Conservation (phyloP, 495 filamentous ascomycete genomes). For the Penicillium cataractarum region DNA sequence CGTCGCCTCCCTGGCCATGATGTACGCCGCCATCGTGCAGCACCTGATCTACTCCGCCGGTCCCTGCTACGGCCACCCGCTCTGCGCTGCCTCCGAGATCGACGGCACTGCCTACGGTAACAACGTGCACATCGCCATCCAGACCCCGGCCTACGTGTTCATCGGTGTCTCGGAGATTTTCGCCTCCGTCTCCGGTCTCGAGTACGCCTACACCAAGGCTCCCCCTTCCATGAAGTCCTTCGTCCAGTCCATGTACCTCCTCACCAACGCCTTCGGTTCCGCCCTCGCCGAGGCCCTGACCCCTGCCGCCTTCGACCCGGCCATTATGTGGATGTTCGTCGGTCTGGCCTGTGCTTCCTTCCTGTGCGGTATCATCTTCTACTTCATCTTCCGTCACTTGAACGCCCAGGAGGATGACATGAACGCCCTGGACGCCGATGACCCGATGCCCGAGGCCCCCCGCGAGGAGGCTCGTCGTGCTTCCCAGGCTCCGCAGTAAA, state of each 20-base stretch:
- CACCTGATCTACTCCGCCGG: slow-evolving; percentile 67
- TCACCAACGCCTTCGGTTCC: slow-evolving; percentile 71
- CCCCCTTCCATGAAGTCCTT: slow-evolving; percentile 83
- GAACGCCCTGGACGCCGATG: slow-evolving; percentile 51
- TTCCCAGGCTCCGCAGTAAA: slow-evolving; percentile 18
- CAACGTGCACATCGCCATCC: slow-evolving; percentile 66
- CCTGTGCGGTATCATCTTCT: slow-evolving; percentile 51
- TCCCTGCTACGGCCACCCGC: slow-evolving; percentile 50
- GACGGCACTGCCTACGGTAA: slow-evolving; percentile 44
- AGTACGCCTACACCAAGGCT: slow-evolving; percentile 85
- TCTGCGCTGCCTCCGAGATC: slow-evolving; percentile 36
- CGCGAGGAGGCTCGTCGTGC: slow-evolving; percentile 16
- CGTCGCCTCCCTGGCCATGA: slow-evolving; percentile 65
- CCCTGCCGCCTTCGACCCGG: slow-evolving; percentile 69
- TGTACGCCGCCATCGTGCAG: slow-evolving; percentile 70
- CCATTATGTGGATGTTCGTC: slow-evolving; percentile 70
- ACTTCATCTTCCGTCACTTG: slow-evolving; percentile 42
- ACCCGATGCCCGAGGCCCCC: slow-evolving; percentile 27
- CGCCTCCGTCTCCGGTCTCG: slow-evolving; percentile 68
- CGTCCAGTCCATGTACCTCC: slow-evolving; percentile 72
- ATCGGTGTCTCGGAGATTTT: slow-evolving; percentile 77
- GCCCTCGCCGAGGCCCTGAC: slow-evolving; percentile 74
- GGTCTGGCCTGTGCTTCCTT: slow-evolving; percentile 57
- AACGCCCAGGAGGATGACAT: slow-evolving; percentile 51
- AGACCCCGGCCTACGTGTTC: slow-evolving; percentile 70